Evolutionary conservation across 768 basidiomycete genomes (phyloP).

Genomic region (Pholiota conissans): DNA sequence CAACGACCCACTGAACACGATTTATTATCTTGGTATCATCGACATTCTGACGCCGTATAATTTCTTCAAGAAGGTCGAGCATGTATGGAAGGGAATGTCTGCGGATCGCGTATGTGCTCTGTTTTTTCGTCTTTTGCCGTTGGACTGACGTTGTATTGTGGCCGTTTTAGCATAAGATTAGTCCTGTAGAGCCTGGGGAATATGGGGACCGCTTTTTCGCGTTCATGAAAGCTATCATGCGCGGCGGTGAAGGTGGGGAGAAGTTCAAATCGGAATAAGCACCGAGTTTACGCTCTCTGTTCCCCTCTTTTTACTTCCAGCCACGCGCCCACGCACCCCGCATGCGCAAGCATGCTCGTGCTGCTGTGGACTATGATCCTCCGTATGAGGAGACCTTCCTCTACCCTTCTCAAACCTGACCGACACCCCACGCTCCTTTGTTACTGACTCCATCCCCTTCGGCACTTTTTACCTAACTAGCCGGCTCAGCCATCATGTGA

Average conservation of each 20-base stretch:
- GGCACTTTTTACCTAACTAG: not conserved
- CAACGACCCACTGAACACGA: slow-evolving; percentile 70
- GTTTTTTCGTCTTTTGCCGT: not conserved
- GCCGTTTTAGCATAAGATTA: slow-evolving; percentile 97
- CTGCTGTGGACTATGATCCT: too few relatives aligned
- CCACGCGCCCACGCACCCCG: not conserved
- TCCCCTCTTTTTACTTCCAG: not conserved
- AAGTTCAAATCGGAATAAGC: slow-evolving; percentile 33
- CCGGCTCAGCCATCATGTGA: not conserved
- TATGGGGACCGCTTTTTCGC: slow-evolving; percentile 88
- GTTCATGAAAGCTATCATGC: slow-evolving; percentile 86
- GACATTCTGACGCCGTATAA: slow-evolving; percentile 95
- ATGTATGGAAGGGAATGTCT: slow-evolving; percentile 88
- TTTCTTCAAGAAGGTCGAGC: slow-evolving; percentile 75
- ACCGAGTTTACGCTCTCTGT: not conserved
- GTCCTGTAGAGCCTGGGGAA: slow-evolving; percentile 84
- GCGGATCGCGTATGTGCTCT: slow-evolving; percentile 74
- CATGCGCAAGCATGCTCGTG: not conserved
- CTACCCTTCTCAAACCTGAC: not conserved
- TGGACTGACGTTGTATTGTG: too few relatives aligned
- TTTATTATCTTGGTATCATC: slow-evolving; percentile 95
- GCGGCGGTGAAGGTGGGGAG: slow-evolving; percentile 69
- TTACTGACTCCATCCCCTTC: not conserved
- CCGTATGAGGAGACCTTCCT: not conserved
- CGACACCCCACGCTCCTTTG: slow-evolving; percentile 4